A percentile compares a stretch with the other conserved stretches of the same genome.
phyloP scores from a whole-genome alignment of 1,139 yeast genomes.

The Yamadazyma diospyri region DNA sequence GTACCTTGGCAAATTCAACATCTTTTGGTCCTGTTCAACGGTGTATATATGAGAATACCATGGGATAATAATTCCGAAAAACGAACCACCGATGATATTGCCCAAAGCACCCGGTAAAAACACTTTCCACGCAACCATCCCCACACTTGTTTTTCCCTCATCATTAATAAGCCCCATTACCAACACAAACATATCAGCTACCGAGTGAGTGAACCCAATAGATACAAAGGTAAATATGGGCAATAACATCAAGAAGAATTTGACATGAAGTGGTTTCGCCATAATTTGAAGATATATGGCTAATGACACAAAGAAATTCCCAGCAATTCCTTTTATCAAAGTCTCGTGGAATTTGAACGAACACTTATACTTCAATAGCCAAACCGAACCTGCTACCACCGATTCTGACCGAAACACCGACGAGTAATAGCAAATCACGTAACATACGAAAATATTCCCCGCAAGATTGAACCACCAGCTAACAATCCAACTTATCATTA shows the following conservation, averaged over 20 bases:
- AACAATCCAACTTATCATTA: conserved; percentile 63
- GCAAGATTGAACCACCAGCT: conserved; percentile 66
- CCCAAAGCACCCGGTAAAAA: conserved; percentile 68
- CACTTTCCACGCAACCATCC: conserved; percentile 66
- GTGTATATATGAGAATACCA: conserved; percentile 68
- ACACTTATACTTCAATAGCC: conserved; percentile 46
- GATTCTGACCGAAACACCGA: conserved; percentile 37
- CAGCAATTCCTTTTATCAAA: conserved; percentile 63
- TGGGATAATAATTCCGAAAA: conserved; percentile 59
- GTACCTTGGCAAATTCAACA: conserved; percentile 58
- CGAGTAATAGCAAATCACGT: conserved; percentile 56
- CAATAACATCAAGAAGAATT: conserved; percentile 56
- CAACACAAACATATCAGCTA: conserved; percentile 73
- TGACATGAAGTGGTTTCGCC: conserved; percentile 80
- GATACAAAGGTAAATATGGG: conserved; percentile 74
- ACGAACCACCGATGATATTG: conserved; percentile 66
- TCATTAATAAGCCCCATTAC: conserved; percentile 61
- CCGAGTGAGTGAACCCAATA: conserved; percentile 73
- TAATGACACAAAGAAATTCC: conserved; percentile 70
- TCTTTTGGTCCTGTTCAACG: conserved; percentile 63
- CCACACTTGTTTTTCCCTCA: conserved; percentile 58
- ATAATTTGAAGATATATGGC: conserved; percentile 73
- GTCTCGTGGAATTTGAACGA: conserved; percentile 52
- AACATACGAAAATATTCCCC: conserved; percentile 62
- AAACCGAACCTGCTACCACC: conserved; percentile 45